A percentile compares a stretch with the other conserved stretches of the same genome.
phyloP scores from a whole-genome alignment of 2,329 filamentous ascomycete genomes.

The Pestalotiopsis sp. region DNA sequence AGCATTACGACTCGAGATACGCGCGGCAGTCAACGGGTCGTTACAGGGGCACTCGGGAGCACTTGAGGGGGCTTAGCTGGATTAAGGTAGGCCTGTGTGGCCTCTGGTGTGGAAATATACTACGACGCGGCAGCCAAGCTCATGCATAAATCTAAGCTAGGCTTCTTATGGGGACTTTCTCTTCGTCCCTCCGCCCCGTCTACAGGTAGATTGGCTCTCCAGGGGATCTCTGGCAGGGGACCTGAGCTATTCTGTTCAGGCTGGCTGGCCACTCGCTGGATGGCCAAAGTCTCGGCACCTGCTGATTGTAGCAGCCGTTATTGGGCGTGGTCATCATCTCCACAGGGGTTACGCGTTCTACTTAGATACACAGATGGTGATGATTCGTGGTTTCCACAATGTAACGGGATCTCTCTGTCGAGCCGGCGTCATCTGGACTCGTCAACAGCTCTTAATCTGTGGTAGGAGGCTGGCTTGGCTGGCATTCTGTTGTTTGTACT shows the following conservation, averaged over 20 bases:
- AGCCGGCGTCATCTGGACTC: background rate
- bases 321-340: background rate
- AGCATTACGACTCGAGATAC: background rate
- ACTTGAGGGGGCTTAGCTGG: background rate
- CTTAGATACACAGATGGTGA: background rate
- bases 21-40: background rate
- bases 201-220: background rate
- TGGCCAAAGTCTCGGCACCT: constrained; percentile 6
- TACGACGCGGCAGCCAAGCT: background rate
- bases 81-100: background rate
- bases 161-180: background rate
- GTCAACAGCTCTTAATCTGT: background rate
- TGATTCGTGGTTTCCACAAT: background rate
- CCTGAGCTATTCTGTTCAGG: background rate
- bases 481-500: background rate
- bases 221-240: background rate
- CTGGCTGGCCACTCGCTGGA: background rate
- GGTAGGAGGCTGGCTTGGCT: background rate
- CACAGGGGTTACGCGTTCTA: constrained; percentile 8
- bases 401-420: background rate
- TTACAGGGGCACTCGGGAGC: background rate
- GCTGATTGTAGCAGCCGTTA: constrained; percentile 7
- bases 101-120: background rate
- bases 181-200: background rate
- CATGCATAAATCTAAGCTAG: background rate